Evolutionary conservation across 1,284 basidiomycete species (phyloP).

Genomic region (Xerocomus cyaneibrunnescens): DNA sequence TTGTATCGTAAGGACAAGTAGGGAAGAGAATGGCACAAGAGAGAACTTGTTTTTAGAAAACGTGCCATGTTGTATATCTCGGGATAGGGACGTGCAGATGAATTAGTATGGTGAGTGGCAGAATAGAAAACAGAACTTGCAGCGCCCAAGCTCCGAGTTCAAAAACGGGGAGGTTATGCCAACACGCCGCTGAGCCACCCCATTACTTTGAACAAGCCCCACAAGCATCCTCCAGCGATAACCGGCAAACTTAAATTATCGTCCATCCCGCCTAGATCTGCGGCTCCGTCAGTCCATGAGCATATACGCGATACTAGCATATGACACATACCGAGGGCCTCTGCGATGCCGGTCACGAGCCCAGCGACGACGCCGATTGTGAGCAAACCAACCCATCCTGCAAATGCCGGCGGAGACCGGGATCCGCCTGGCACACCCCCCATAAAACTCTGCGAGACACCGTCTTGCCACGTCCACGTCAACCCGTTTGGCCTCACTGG

Average conservation of each 20-base stretch:
- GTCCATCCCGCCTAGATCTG: constrained; percentile 86
- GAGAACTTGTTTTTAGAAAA: no score
- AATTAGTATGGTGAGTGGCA: no score
- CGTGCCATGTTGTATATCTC: no score
- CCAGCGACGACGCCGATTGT: constrained; percentile 66
- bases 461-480: constrained; percentile 56
- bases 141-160: not conserved
- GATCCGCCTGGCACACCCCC: not conserved
- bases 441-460: constrained; percentile 34
- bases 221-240: constrained; percentile 81
- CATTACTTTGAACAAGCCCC: constrained; percentile 60
- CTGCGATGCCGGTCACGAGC: constrained; percentile 77
- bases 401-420: constrained; percentile 17
- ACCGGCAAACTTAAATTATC: constrained; percentile 95
- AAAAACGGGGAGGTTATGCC: constrained; percentile 5
- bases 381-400: constrained; percentile 56
- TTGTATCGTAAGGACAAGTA: no score
- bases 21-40: no score
- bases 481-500: constrained; percentile 44
- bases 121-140: not conserved
- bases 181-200: constrained; percentile 28
- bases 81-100: no score
- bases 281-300: constrained; percentile 5
- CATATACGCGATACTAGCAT: constrained; percentile 2
- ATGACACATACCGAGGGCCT: constrained; percentile 71